Conservation (phyloP, 2,329 filamentous ascomycete genomes). For the Lachnellula occidentalis region DNA sequence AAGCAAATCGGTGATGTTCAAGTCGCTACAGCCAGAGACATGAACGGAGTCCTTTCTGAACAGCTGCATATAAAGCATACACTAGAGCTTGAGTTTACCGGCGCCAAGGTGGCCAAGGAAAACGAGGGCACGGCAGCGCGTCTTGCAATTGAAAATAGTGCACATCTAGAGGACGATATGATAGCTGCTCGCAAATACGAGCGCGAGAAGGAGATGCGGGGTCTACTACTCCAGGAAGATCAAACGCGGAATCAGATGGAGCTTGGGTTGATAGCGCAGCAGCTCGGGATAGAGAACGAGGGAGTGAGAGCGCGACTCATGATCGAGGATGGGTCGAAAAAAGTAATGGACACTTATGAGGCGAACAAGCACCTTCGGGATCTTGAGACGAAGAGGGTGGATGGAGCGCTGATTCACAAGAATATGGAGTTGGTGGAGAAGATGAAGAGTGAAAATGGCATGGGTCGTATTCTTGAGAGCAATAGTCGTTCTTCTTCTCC, state of each 20-base stretch:
- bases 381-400: too few species aligned
- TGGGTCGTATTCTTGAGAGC: too few species aligned
- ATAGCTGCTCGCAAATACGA: background rate
- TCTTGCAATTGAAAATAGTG: background rate
- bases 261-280: background rate
- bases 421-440: too few species aligned
- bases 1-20: slow-evolving; percentile 4
- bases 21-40: background rate
- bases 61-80: slow-evolving; percentile 1
- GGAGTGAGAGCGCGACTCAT: too few species aligned
- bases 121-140: slow-evolving; percentile 18
- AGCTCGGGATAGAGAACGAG: too few species aligned
- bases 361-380: too few species aligned
- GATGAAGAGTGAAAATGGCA: too few species aligned
- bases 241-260: background rate
- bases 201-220: background rate
- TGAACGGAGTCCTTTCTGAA: slow-evolving; percentile 6
- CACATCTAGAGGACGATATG: background rate
- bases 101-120: slow-evolving; percentile 5
- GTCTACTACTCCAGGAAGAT: background rate
- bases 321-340: too few species aligned
- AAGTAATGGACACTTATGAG: too few species aligned
- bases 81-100: slow-evolving; percentile 12
- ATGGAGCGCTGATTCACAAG: too few species aligned
- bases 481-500: too few species aligned